phyloP scores from a whole-genome alignment of 2,329 filamentous ascomycete species.

The Colletotrichum tropicicola region DNA sequence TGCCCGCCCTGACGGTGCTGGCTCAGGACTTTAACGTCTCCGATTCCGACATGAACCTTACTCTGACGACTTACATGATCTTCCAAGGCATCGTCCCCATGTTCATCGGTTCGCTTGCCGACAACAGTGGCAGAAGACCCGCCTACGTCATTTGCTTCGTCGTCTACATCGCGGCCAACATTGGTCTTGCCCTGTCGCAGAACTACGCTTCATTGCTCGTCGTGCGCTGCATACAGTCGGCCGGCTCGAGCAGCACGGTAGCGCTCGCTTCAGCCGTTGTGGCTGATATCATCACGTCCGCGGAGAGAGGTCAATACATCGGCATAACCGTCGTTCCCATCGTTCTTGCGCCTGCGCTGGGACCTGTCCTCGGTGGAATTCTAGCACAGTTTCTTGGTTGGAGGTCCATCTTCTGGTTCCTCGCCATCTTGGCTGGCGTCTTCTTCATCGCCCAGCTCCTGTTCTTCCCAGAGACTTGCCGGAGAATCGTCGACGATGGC shows the following conservation, averaged over 20 bases:
- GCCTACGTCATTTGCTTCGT: constrained; percentile 49
- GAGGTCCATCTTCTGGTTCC: constrained; percentile 55
- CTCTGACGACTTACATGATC: constrained; percentile 65
- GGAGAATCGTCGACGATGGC: constrained; percentile 61
- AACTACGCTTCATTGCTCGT: constrained; percentile 61
- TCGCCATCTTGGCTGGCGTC: constrained; percentile 38
- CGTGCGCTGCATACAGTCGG: constrained; percentile 63
- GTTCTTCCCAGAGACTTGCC: constrained; percentile 56
- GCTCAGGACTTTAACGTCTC: constrained; percentile 56
- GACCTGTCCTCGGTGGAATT: constrained; percentile 51
- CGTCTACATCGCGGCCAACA: constrained; percentile 44
- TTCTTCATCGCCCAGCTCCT: constrained; percentile 47
- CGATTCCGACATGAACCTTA: constrained; percentile 55
- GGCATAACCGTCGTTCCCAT: constrained; percentile 52
- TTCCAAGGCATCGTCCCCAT: constrained; percentile 68
- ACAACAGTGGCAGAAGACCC: constrained; percentile 46
- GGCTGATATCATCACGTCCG: constrained; percentile 69
- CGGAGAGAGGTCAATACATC: constrained; percentile 48
- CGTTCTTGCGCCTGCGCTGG: constrained; percentile 52
- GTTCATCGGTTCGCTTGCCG: constrained; percentile 54
- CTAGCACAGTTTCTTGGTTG: constrained; percentile 47
- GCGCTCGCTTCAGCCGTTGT: constrained; percentile 71
- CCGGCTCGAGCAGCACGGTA: constrained; percentile 69
- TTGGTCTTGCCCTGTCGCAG: constrained; percentile 60
- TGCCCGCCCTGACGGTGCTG: constrained; percentile 60